Base-by-base conservation (phyloP, 768 basidiomycete species). In the Xerocomellus intermedius region DNA sequence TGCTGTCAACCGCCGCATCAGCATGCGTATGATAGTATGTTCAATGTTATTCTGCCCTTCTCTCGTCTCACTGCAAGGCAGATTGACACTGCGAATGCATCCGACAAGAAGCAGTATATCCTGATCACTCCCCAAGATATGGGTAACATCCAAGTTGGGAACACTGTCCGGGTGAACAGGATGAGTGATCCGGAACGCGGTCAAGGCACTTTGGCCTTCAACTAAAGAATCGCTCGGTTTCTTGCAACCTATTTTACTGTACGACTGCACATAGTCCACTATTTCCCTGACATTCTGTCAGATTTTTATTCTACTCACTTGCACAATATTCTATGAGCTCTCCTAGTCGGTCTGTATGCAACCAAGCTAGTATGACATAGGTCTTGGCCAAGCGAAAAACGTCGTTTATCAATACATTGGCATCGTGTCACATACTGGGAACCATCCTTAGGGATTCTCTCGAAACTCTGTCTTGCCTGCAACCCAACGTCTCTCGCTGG, bases 61-160 rank as follows among this genome's bases (percentile, higher is more conserved):
- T 45, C 50, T 56, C 24, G 48, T 39, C 42, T 61, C 28, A 62
- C 19, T 41, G 5, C 13, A 17, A 60, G 53, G 14, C 54, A 92
- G 91, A 90, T 95, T 59, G 92, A 94, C 26, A 91, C 90, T 2
- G 95, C 95, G 8, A 92, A 90, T 63, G 79, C 83, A 9, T 89
- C 88, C 8, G 85, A 93, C 69, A 84, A 86, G 73, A 94, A 91
- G 64, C 96, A 98, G 70, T 96, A 93, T 66, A 84, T 98, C 49
- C 79, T 98, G 42, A 98, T 98, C 68, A 97, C 95, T 1, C 96
- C 96, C n/a, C 91, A 92, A 63, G 90, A 91, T 62, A 92, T 94
- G 89, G 82, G 82, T 42, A 88, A 84, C 63, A 75, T 92, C 47
- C 73, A 75, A 24, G 69, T 87, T 49, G 86, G 87, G n/a, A 74